phyloP scores from a whole-genome alignment of 108 stramenopile genomes.

The Skeletonema menzelii region DNA sequence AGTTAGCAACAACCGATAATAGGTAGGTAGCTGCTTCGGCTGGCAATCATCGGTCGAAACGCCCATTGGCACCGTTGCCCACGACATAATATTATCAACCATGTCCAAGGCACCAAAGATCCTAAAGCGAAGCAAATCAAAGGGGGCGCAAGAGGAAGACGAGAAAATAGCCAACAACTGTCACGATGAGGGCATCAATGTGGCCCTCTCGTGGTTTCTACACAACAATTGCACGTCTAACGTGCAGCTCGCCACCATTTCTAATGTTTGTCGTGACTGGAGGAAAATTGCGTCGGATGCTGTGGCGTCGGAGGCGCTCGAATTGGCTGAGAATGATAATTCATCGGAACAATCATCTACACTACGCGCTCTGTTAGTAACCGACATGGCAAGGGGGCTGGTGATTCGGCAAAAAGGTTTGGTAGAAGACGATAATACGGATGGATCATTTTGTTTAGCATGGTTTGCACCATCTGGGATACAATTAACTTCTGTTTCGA shows the following conservation, averaged over 20 bases:
- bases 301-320: conserved; percentile 22
- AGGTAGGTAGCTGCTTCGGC: no score
- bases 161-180: not conserved
- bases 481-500: conserved; percentile 38
- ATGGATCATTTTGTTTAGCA: conserved; percentile 74
- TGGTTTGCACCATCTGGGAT: conserved; percentile 85
- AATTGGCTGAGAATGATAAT: not conserved
- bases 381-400: conserved; percentile 53
- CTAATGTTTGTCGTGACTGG: conserved; percentile 68
- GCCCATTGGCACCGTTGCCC: not conserved
- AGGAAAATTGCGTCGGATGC: conserved; percentile 26
- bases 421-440: conserved; percentile 1
- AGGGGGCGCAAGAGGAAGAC: not conserved
- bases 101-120: not conserved
- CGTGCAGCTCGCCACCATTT: conserved; percentile 60
- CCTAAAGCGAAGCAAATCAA: not conserved
- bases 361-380: conserved; percentile 32
- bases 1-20: no score
- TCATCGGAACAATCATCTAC: not conserved
- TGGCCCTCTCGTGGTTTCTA: conserved; percentile 58
- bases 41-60: no score
- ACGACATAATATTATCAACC: not conserved
- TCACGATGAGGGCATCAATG: conserved; percentile 8
- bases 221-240: conserved; percentile 52
- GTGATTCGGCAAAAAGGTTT: conserved; percentile 11